Conservation (phyloP, 2,329 filamentous ascomycete genomes). For the Exophiala calicioides region DNA sequence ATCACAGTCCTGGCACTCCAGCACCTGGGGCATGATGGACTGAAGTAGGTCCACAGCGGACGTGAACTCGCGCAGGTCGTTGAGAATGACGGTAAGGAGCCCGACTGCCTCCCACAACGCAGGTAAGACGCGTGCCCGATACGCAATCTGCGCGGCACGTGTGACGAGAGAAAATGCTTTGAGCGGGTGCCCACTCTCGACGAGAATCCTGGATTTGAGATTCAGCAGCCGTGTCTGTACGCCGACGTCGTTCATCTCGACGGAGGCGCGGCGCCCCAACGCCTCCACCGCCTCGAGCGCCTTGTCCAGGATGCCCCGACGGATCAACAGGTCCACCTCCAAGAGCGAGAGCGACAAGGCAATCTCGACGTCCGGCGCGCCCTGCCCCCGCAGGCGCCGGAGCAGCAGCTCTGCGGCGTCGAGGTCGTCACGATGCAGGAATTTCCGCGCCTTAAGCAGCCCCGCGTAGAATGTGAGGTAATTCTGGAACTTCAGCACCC, state of each 20-base stretch:
- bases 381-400: slow-evolving; percentile 56
- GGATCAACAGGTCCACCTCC: slow-evolving; percentile 61
- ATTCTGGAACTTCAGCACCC: slow-evolving; percentile 76
- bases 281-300: slow-evolving; percentile 59
- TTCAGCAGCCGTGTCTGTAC: slow-evolving; percentile 71
- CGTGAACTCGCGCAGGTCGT: slow-evolving; percentile 69
- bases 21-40: slow-evolving; percentile 71
- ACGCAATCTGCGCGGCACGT: slow-evolving; percentile 72
- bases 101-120: slow-evolving; percentile 73
- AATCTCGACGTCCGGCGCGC: slow-evolving; percentile 60
- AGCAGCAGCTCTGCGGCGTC: slow-evolving; percentile 59
- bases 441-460: slow-evolving; percentile 43
- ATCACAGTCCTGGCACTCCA: slow-evolving; percentile 67
- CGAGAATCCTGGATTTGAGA: slow-evolving; percentile 70
- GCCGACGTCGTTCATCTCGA: slow-evolving; percentile 61
- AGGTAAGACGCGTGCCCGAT: slow-evolving; percentile 67
- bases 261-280: slow-evolving; percentile 52
- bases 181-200: slow-evolving; percentile 67
- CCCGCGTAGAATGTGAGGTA: slow-evolving; percentile 46
- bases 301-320: slow-evolving; percentile 52
- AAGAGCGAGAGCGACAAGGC: slow-evolving; percentile 60
- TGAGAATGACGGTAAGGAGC: slow-evolving; percentile 67
- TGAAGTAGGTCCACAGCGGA: slow-evolving; percentile 66
- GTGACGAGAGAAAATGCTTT: slow-evolving; percentile 76
- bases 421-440: slow-evolving; percentile 54